These are phyloP conservation scores for Selaginella tamariscina DNA, from an alignment of 75 land plant genomes.

Conservation along the genomic window DNA sequence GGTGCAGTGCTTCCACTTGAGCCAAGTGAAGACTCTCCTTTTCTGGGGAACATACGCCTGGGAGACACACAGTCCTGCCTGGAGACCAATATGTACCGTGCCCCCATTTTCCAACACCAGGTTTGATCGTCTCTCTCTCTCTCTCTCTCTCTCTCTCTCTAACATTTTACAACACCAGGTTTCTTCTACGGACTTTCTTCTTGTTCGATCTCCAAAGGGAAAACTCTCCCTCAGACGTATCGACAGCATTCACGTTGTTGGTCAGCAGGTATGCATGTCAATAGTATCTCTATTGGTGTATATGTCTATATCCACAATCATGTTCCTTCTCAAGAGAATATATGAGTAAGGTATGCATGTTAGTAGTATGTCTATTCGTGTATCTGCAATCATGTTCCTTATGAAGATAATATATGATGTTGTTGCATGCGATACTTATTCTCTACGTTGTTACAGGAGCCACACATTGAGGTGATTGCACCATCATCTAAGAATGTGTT, in stretches of 20 bases:
- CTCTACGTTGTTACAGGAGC: conserved; percentile 50
- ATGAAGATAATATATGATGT: background rate
- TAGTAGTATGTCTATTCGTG: background rate
- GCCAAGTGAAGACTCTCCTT: conserved; percentile 90
- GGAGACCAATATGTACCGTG: conserved; percentile 92
- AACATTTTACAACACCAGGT: no score
- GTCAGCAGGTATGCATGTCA: conserved; percentile 64
- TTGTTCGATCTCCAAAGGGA: conserved; percentile 94
- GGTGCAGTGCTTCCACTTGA: conserved; percentile 62
- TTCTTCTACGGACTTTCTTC: conserved; percentile 72
- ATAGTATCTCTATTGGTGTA: background rate
- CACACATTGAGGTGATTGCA: conserved; percentile 91
- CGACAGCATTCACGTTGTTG: conserved; percentile 71
- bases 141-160: no score
- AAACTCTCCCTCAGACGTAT: conserved; percentile 80
- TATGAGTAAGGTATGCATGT: background rate
- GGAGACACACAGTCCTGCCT: conserved; percentile 80
- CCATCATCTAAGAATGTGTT: conserved; percentile 70
- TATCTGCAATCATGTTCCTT: background rate
- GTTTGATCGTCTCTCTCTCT: no score
- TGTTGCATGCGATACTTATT: background rate
- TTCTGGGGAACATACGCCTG: conserved; percentile 81
- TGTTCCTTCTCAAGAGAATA: background rate
- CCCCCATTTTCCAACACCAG: conserved; percentile 82
- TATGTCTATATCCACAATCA: background rate